Base-by-base conservation (phyloP, 2,329 filamentous ascomycete genomes). In the Basipetospora chlamydospora region DNA sequence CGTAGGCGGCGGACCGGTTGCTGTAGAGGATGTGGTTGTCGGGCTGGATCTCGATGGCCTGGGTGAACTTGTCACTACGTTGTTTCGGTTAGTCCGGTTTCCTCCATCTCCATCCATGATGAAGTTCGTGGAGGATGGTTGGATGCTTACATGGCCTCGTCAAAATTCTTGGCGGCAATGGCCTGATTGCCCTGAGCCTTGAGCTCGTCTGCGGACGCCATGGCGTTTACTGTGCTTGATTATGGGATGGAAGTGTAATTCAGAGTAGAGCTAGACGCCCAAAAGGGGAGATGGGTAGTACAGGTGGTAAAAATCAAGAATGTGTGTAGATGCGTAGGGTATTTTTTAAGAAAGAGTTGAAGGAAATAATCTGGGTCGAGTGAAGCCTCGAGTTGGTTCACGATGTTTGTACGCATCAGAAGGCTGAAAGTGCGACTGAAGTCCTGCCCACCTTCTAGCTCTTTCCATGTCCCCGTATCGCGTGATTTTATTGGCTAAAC, bases 101-200 rank as follows among this genome's bases (percentile, higher is more conserved):
- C 20, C 21, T 20, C n/a, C 25, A n/a, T n/a, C n/a, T n/a, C n/a
- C n/a, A n/a, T n/a, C n/a, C n/a, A n/a, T n/a, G n/a, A n/a, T n/a
- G n/a, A n/a, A n/a, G n/a, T n/a, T n/a, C n/a, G n/a, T n/a, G n/a
- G n/a, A n/a, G n/a, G n/a, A n/a, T n/a, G n/a, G n/a, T n/a, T n/a
- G n/a, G n/a, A n/a, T 9, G 76, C 84, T 62, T 73, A 96, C 88
- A 94, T 76, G 54, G 90, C 90, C 58, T 88, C 85, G 52, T 86
- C 73, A 59, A 94, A 98, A 62, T 96, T 86, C 73, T 96, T 96
- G 44, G 84, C 86, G 46, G 85, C 80, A 61, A 98, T 98, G 61
- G 92, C 87, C 70, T 93, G 93, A 71, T 98, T 98, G 67, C 88
- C 90, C 57, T 90, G 80, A 53, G 87, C 85, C 70, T 98, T 98